These are phyloP conservation scores for Chenopodium quinoa DNA, from an alignment of 148 eudicot genomes.

Conservation along the genomic window DNA sequence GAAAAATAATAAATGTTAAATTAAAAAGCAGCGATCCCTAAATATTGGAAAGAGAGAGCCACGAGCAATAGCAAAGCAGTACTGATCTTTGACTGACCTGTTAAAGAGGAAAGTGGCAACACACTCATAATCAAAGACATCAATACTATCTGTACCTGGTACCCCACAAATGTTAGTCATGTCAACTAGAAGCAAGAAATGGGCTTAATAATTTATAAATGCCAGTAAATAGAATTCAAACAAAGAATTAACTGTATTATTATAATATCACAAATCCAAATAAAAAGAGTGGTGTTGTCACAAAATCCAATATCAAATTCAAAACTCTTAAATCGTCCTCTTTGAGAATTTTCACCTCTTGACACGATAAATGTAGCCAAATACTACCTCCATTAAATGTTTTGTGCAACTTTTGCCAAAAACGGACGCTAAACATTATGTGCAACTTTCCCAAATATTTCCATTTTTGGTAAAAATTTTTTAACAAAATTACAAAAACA, in stretches of 20 bases:
- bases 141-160: constrained; percentile 29
- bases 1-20: constrained; percentile 6
- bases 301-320: background rate
- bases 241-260: no score
- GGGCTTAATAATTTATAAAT: background rate
- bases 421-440: no score
- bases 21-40: background rate
- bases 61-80: background rate
- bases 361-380: no score
- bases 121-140: constrained; percentile 32
- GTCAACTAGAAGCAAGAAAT: background rate
- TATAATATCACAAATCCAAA: background rate
- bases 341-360: background rate
- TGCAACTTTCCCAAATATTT: no score
- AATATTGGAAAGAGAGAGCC: background rate
- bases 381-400: no score
- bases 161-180: background rate
- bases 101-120: constrained; percentile 53
- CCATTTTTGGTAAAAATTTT: no score
- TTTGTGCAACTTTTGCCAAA: no score
- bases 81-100: constrained; percentile 35
- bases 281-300: background rate
- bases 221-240: background rate
- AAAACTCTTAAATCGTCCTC: background rate
- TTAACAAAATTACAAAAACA: no score